These are phyloP conservation scores for Globisporangium abappressorium DNA, from an alignment of 352 stramenopile species.

Conservation along the genomic window DNA sequence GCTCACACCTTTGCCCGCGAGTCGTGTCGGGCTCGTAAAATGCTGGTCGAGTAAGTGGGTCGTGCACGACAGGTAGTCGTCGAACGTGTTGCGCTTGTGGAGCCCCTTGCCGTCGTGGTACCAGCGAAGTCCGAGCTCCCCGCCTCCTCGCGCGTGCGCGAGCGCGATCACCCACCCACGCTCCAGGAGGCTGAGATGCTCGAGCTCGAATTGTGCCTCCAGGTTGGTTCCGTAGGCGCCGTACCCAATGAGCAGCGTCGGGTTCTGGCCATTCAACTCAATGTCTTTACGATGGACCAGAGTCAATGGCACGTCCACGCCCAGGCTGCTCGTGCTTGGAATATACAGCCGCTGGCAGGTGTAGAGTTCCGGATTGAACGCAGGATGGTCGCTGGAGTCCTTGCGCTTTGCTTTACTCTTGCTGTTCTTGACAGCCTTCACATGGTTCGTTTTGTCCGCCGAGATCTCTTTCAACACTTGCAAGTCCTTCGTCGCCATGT, in stretches of 20 bases:
- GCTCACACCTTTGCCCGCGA: slow-evolving; percentile 80
- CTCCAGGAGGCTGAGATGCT: slow-evolving; percentile 80
- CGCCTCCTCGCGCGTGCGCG: slow-evolving; percentile 87
- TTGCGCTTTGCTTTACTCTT: slow-evolving; percentile 1
- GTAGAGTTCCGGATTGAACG: slow-evolving; percentile 30
- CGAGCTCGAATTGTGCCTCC: slow-evolving; percentile 83
- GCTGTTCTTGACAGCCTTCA: neutral
- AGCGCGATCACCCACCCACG: slow-evolving; percentile 88
- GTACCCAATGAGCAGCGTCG: slow-evolving; percentile 87
- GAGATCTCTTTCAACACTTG: slow-evolving; percentile 55
- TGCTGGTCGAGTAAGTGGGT: slow-evolving; percentile 54
- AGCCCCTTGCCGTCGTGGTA: slow-evolving; percentile 79
- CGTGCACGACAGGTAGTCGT: slow-evolving; percentile 78
- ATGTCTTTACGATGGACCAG: slow-evolving; percentile 72
- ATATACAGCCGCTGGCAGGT: slow-evolving; percentile 43
- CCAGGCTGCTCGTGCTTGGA: slow-evolving; percentile 33
- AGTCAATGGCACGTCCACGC: slow-evolving; percentile 63
- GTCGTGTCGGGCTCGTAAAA: slow-evolving; percentile 55
- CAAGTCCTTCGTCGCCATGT: slow-evolving; percentile 48
- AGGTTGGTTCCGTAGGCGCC: slow-evolving; percentile 88
- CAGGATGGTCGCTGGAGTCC: neutral
- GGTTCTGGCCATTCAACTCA: slow-evolving; percentile 51
- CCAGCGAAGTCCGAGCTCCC: slow-evolving; percentile 85
- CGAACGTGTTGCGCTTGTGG: slow-evolving; percentile 84
- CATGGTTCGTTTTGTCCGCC: slow-evolving; percentile 9